Evolutionary conservation across 2,329 filamentous ascomycete genomes (phyloP), one percentile per base, ranked within the genome.

Genomic region (Aspergillus melleus): DNA sequence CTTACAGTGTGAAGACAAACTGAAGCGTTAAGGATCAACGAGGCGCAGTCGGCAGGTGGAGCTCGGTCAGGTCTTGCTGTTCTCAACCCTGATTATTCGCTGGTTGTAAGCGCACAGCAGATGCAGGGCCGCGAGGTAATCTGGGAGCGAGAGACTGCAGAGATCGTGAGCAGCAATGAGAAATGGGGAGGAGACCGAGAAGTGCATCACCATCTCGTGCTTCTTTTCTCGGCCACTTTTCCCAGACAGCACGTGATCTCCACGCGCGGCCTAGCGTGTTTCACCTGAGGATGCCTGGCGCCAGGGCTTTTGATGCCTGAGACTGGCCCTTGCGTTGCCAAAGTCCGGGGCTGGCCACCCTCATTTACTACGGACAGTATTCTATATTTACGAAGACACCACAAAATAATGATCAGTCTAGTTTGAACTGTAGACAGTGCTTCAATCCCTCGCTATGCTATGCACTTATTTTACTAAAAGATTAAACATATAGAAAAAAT

Each of bases 1-100:
- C 64, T 63, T 69, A 58, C 55, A 57, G 55, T 52, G 32, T 60
- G 51, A 39, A 57, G 58, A 58, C 52, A 49, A 54, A 59, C 54
- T 50, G 57, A 62, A 68, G 67, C 58, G 66, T 66, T 66, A 65
- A 62, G 60, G 66, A 70, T 69, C 68, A 68, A 62, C 68, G 63
- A 63, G 66, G 64, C 64, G 67, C 67, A 67, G 67, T 61, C 54
- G 54, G 58, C 32, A n/a, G 30, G 63, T 61, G 61, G 58, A 62
- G 60, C 24, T 20, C 19, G 53, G 47, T 60, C 11, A 36, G 36
- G 36, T 55, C 49, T 47, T 29, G 51, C 54, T 52, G 56, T 24
- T 47, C 9, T 19, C 44, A 47, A 47, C 20, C 44, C 20, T 14
- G 44, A 11, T 6, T 44, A 52, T 52, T 63, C 57, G 54, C 52